phyloP scores from a whole-genome alignment of 2,329 filamentous ascomycete genomes.

The Verticillium tricorpus region DNA sequence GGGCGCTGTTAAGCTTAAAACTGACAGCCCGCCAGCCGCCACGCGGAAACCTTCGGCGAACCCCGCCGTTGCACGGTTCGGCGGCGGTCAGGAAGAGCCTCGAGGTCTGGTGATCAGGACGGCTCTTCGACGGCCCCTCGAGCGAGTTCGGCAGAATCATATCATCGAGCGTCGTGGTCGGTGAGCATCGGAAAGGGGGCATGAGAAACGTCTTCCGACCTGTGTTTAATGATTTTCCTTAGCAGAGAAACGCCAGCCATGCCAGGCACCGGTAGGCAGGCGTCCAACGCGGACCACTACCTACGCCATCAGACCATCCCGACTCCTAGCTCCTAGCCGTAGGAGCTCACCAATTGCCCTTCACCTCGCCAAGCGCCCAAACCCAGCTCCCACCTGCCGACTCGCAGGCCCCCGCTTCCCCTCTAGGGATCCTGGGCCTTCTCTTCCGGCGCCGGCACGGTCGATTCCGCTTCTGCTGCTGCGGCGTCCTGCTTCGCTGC shows the following conservation, averaged over 20 bases:
- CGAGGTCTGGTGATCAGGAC: background rate
- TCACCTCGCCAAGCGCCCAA: background rate
- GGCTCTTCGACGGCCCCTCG: background rate
- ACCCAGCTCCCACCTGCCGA: background rate
- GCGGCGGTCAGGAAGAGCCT: background rate
- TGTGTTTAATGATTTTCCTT: background rate
- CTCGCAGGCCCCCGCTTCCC: background rate
- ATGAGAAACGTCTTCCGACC: background rate
- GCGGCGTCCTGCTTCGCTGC: background rate
- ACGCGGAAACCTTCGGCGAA: background rate
- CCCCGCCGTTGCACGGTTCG: background rate
- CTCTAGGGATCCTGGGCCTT: background rate
- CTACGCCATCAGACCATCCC: background rate
- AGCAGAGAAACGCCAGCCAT: background rate
- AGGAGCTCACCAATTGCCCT: background rate
- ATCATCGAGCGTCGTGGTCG: background rate
- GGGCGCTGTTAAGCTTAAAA: background rate
- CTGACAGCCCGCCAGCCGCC: background rate
- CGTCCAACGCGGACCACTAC: background rate
- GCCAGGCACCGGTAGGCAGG: background rate
- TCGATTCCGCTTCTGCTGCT: background rate
- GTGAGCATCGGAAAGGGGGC: background rate
- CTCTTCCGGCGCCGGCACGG: background rate
- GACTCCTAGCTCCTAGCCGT: background rate
- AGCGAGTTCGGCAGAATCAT: background rate